A percentile compares a stretch with the other conserved stretches of the same genome.
These are phyloP conservation scores for Solanum piurae DNA, from an alignment of 257 asterid species.

Conservation along the genomic window DNA sequence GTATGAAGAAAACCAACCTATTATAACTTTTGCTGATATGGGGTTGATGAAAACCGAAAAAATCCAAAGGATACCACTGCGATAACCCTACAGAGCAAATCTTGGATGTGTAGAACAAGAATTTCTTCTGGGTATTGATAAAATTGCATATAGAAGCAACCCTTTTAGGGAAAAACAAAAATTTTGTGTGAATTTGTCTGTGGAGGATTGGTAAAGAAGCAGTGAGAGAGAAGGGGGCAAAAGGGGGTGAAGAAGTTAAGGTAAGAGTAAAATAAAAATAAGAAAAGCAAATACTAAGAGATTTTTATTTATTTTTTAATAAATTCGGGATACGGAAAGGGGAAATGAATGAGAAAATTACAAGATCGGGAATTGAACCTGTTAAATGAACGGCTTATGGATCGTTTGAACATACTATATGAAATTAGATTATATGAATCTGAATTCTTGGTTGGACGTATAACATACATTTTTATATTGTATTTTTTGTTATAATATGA, in stretches of 20 bases:
- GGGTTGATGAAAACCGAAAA: not conserved
- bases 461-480: no score
- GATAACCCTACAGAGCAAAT: not conserved
- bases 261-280: not conserved
- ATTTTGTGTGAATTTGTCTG: not conserved
- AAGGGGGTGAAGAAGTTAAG: not conserved
- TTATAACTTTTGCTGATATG: not conserved
- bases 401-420: not conserved
- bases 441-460: not conserved
- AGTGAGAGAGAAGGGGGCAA: not conserved
- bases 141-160: not conserved
- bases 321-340: not conserved
- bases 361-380: not conserved
- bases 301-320: no score
- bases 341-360: not conserved
- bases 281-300: not conserved
- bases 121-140: not conserved
- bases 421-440: not conserved
- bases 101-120: not conserved
- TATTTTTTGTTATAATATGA: no score
- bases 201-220: not conserved
- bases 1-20: not conserved
- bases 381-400: not conserved
- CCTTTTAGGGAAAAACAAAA: not conserved
- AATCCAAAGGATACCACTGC: not conserved